Base-by-base conservation (phyloP, 768 basidiomycete genomes). In the Pulveroboletus sp. region DNA sequence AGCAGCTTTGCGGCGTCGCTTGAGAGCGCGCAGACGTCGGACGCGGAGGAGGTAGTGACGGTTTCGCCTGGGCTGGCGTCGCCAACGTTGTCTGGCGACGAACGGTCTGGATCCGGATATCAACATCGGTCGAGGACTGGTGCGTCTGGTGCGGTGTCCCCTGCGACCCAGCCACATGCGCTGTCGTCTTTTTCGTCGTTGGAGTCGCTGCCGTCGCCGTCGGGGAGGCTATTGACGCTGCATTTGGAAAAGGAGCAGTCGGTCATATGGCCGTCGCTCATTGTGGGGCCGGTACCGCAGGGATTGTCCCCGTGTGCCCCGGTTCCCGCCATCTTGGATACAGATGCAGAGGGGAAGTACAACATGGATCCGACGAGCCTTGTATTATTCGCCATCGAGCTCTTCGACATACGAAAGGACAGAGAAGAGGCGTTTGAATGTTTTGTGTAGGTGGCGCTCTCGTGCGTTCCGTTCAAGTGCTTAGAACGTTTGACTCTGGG, bases 341-440 rank as follows among this genome's bases (percentile, higher is more conserved):
- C 74, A 27, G 63, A 59, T 35, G 44, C 53, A 15, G 86, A 89
- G 50, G 75, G 79, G 40, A 76, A 78, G 58, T 91, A 86, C 57
- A 90, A 91, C 57, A 89, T 91, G 86, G 89, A 91, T 64, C 82
- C 89, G 2, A 91, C 89, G 12, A 90, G 88, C 67, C 70, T 91
- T 26, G 81, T 83, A 1, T 68, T 90, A 46, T 76, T 82, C 52
- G 89, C 77, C 8, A 69, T 89, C 38, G 89, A 91, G 57, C 61
- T 84, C 36, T 77, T 78, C 42, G 88, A 90, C 62, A 87, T 91
- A 43, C 76, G 85, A 41, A 83, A 82, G 61, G 79, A 89, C 43
- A 81, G 77, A 51, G 83, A 86, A 39, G 84, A 82, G 51, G 89
- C 89, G 4, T 91, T 91, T 55, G 88, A 90, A 69, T 88, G 77